Evolutionary conservation across 805 yeast genomes (phyloP), one percentile per base, ranked within the genome.

Genomic region (Ogataea paradorogensis): DNA sequence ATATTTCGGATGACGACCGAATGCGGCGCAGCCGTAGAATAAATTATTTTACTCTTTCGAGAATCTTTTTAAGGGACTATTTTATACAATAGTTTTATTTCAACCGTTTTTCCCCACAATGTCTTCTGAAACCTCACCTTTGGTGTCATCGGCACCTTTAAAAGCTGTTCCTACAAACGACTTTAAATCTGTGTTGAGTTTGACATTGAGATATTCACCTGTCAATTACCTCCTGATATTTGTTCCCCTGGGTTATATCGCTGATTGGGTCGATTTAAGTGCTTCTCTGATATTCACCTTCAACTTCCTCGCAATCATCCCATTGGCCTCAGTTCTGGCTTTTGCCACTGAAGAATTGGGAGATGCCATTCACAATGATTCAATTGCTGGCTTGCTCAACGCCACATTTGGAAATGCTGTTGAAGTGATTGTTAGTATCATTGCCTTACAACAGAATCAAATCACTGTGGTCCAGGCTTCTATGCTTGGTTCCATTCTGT

Each of bases 401-500:
- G 99, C 99, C 2, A 90, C 98, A 8, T 87, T 93, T 61, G 99
- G 99, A 43, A 93, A 93, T 62, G 98, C 98, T 2, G 96, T 93
- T 15, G 99, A 93, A 67, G 78, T 93, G 45, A 93, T 93, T 62
- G 98, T 93, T 25, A 85, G 96, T 1, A 70, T 93, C 20, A 88
- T 93, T 51, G 99, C 99, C 1, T 71, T 93, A 54, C 71, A 67
- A 51, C 83, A 85, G 30, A 85, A 87, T 51, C 97, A 93, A 65
- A 80, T 93, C 36, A 75, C 95, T 48, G 90, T 93, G 55, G 98
- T 93, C 21, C 98, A 93, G 65, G 95, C 98, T 2, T 85, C 95
- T 15, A 91, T 93, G 98, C 74, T 93, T 42, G 99, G 99, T 23
- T 84, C 95, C 38, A 86, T 93, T 46, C 70, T 93, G 42, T 86